phyloP scores from a whole-genome alignment of 2,329 filamentous ascomycete genomes.

The Sporothrix variecibatus region DNA sequence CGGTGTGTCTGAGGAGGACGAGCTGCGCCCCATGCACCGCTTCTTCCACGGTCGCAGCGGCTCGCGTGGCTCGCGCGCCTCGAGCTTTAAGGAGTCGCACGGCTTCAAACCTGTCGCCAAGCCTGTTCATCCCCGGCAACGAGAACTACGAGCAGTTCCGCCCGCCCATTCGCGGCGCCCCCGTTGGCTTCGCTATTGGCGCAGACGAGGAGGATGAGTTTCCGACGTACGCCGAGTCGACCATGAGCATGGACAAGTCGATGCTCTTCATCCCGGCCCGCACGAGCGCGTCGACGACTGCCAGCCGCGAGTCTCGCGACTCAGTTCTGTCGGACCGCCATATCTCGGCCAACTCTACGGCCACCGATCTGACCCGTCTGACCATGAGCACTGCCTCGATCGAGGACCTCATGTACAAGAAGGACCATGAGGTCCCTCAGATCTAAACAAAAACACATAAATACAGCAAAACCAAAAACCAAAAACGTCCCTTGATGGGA shows the following conservation, averaged over 20 bases:
- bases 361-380: constrained; percentile 56
- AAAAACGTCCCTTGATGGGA: constrained; percentile 2
- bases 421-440: constrained; percentile 18
- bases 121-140: constrained; percentile 58
- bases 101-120: constrained; percentile 62
- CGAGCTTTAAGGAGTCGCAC: constrained; percentile 60
- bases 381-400: constrained; percentile 55
- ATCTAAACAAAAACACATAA: not conserved
- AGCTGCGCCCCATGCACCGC: constrained; percentile 25
- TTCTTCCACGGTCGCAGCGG: constrained; percentile 41
- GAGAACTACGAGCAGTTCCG: constrained; percentile 49
- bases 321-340: constrained; percentile 54
- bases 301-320: constrained; percentile 50
- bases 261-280: constrained; percentile 45
- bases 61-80: constrained; percentile 47
- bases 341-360: constrained; percentile 55
- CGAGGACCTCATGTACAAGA: constrained; percentile 35
- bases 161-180: constrained; percentile 29
- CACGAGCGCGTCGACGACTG: constrained; percentile 58
- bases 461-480: not conserved
- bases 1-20: constrained; percentile 11
- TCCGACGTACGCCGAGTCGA: constrained; percentile 42
- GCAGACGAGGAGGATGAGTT: constrained; percentile 40
- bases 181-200: constrained; percentile 30
- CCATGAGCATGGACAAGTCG: constrained; percentile 39